Evolutionary conservation across 495 filamentous ascomycete species (phyloP).

Genomic region (Lasiosphaeria miniovina): DNA sequence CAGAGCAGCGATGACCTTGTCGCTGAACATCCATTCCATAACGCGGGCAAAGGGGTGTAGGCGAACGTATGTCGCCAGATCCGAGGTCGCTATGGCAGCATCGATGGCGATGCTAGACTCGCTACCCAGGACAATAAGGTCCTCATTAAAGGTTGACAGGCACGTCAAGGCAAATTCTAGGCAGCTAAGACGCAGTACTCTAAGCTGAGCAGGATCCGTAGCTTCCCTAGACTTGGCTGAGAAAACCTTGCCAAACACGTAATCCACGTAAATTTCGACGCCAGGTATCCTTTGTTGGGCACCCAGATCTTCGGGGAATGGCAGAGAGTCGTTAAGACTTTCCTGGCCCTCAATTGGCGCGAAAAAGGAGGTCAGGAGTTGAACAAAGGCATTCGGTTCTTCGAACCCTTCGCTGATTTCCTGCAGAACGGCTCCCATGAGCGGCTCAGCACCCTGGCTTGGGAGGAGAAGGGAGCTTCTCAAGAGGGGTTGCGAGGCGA

Average conservation of each 20-base stretch:
- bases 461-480: conserved; percentile 33
- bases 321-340: conserved; percentile 66
- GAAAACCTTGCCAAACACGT: conserved; percentile 73
- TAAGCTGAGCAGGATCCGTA: conserved; percentile 59
- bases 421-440: conserved; percentile 53
- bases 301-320: conserved; percentile 89
- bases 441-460: conserved; percentile 39
- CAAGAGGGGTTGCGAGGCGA: conserved; percentile 36
- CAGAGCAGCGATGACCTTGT: conserved; percentile 75
- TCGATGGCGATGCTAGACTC: conserved; percentile 71
- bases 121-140: conserved; percentile 78
- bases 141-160: conserved; percentile 84
- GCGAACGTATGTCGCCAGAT: conserved; percentile 70
- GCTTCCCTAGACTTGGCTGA: conserved; percentile 57
- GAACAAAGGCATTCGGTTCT: conserved; percentile 76
- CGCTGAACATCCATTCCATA: conserved; percentile 97
- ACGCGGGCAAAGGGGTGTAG: conserved; percentile 89
- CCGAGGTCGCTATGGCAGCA: conserved; percentile 63
- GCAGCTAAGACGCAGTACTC: conserved; percentile 70
- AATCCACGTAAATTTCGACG: conserved; percentile 90
- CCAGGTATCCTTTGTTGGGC: conserved; percentile 73
- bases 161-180: conserved; percentile 74
- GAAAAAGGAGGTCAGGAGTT: conserved; percentile 66
- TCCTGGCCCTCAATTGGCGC: conserved; percentile 55
- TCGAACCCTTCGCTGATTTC: conserved; percentile 70